phyloP scores from a whole-genome alignment of 768 basidiomycete genomes.

The Suillus americanus region DNA sequence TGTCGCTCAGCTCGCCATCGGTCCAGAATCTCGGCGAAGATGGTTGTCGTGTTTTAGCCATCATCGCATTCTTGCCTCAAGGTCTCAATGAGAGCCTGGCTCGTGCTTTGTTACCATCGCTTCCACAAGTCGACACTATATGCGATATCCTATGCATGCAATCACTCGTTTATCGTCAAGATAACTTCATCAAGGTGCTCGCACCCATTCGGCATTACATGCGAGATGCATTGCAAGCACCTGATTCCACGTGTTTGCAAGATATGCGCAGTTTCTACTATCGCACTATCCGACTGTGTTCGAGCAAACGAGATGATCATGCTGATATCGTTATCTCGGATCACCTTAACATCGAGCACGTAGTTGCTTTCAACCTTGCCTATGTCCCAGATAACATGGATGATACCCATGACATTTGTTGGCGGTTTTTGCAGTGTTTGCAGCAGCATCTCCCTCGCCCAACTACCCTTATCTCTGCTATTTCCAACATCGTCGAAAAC shows the following conservation, averaged over 20 bases:
- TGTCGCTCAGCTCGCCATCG: background rate
- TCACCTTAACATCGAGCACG: background rate
- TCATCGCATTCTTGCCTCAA: conserved; percentile 1
- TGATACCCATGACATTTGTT: background rate
- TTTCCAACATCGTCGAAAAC: background rate
- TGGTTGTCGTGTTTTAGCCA: background rate
- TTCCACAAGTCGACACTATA: background rate
- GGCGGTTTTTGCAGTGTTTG: background rate
- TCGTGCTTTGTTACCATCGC: background rate
- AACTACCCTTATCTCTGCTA: background rate
- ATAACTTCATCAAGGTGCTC: background rate
- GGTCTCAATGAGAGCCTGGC: background rate
- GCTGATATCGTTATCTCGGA: background rate
- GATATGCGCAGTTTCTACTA: background rate
- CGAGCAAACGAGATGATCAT: background rate
- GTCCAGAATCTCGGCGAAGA: background rate
- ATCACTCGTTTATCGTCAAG: background rate
- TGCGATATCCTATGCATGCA: background rate
- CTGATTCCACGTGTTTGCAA: background rate
- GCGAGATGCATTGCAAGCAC: background rate
- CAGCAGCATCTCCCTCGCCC: background rate
- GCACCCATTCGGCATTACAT: background rate
- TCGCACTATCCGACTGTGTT: background rate
- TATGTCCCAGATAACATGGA: background rate
- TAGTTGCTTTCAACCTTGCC: background rate